Evolutionary conservation across 2,329 filamentous ascomycete genomes (phyloP).

Genomic region (Mariannaea elegans): DNA sequence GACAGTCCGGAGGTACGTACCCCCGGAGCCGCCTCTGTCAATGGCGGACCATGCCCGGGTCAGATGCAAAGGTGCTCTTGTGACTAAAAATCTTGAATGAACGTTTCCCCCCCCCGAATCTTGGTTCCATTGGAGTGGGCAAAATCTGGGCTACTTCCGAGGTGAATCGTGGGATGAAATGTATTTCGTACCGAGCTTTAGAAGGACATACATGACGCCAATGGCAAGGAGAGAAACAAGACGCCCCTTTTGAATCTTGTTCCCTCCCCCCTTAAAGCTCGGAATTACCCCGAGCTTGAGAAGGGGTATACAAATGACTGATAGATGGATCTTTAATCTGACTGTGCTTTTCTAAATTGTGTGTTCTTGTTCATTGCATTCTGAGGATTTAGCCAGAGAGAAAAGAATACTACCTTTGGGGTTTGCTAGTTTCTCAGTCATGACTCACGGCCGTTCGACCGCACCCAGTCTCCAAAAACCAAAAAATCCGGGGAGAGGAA

Average conservation of each 20-base stretch:
- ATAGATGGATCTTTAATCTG: background rate
- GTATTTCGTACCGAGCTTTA: too few relatives aligned
- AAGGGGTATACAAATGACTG: background rate
- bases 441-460: too few relatives aligned
- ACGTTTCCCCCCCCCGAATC: background rate
- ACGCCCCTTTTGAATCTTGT: background rate
- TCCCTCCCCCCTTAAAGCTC: too few relatives aligned
- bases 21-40: conserved; percentile 13
- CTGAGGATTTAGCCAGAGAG: too few relatives aligned
- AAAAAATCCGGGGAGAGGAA: too few relatives aligned
- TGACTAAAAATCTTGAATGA: background rate
- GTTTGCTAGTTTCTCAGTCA: too few relatives aligned
- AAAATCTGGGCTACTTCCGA: conserved; percentile 28
- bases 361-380: too few relatives aligned
- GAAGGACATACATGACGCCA: too few relatives aligned
- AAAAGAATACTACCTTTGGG: too few relatives aligned
- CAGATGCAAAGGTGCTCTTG: background rate
- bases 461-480: too few relatives aligned
- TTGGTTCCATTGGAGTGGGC: background rate
- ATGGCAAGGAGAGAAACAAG: too few relatives aligned
- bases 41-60: conserved; percentile 25
- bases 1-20: conserved; percentile 42
- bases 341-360: background rate
- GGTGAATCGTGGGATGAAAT: too few relatives aligned
- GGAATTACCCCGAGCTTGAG: conserved; percentile 31